Evolutionary conservation across 2,329 filamentous ascomycete species (phyloP).

Genomic region (Chaetothyriales sp.): DNA sequence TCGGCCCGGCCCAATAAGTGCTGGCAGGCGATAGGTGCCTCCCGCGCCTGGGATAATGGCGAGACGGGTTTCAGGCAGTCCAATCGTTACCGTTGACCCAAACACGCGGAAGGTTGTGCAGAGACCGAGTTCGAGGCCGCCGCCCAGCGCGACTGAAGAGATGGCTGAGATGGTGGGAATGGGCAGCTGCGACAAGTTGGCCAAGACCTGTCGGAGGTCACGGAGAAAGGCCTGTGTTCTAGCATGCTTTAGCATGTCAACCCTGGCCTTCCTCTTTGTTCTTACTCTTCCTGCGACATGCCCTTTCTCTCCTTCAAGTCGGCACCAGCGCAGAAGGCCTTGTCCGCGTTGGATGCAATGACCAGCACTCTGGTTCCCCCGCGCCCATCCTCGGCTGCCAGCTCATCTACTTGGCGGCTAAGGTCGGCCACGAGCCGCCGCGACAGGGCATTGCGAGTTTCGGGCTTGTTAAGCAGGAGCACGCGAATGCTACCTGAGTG

Average conservation of each 20-base stretch:
- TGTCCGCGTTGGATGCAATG: slow-evolving; percentile 70
- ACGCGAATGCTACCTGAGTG: slow-evolving; percentile 74
- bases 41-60: slow-evolving; percentile 92
- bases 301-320: slow-evolving; percentile 77
- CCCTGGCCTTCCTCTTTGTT: slow-evolving; percentile 8
- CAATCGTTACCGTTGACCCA: slow-evolving; percentile 61
- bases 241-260: slow-evolving; percentile 7
- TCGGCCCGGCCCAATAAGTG: slow-evolving; percentile 61
- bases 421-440: slow-evolving; percentile 59
- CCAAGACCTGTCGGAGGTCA: slow-evolving; percentile 62
- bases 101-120: slow-evolving; percentile 83
- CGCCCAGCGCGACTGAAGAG: slow-evolving; percentile 73
- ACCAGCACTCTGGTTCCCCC: slow-evolving; percentile 65
- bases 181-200: slow-evolving; percentile 57
- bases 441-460: slow-evolving; percentile 84
- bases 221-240: slow-evolving; percentile 70
- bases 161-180: slow-evolving; percentile 86
- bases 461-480: slow-evolving; percentile 72
- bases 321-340: slow-evolving; percentile 83
- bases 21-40: slow-evolving; percentile 76
- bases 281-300: slow-evolving; percentile 67
- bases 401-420: slow-evolving; percentile 55
- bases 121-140: slow-evolving; percentile 84
- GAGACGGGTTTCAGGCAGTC: slow-evolving; percentile 78
- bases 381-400: slow-evolving; percentile 46